Percentiles rank a stretch among this genome's conserved stretches.
Evolutionary conservation across 495 filamentous ascomycete species (phyloP).

Genomic region (Trichocladium uniseriatum): DNA sequence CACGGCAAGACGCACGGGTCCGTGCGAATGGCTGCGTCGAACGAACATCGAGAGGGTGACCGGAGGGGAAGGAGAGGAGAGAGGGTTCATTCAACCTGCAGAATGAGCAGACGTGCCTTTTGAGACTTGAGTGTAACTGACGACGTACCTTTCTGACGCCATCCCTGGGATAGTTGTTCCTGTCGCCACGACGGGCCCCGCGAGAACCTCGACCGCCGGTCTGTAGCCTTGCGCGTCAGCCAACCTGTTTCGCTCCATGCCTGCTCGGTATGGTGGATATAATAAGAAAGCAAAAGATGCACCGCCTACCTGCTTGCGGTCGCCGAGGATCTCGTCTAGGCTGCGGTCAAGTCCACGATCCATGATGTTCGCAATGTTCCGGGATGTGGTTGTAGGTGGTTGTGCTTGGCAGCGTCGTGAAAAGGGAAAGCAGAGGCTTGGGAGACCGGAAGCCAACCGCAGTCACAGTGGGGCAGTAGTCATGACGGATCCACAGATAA

Average conservation of each 20-base stretch:
- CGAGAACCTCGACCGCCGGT: constrained; percentile 15
- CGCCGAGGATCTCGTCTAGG: constrained; percentile 76
- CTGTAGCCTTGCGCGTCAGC: constrained; percentile 11
- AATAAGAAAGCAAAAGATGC: not conserved
- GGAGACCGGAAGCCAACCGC: not conserved
- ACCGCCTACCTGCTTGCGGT: constrained; percentile 53
- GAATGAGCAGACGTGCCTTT: constrained; percentile 2
- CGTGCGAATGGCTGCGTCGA: constrained; percentile 23
- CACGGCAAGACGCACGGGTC: constrained; percentile 3
- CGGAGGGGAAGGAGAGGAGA: constrained; percentile 1
- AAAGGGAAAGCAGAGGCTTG: not conserved
- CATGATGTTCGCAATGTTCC: constrained; percentile 7
- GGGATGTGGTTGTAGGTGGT: not conserved
- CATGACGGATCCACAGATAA: no score
- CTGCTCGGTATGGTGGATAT: not conserved
- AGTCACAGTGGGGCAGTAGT: not conserved
- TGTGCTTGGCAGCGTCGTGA: not conserved
- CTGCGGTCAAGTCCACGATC: constrained; percentile 54
- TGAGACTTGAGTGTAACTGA: not conserved
- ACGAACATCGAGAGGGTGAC: constrained; percentile 2
- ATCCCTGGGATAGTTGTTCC: constrained; percentile 56
- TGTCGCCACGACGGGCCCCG: constrained; percentile 39
- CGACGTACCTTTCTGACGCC: constrained; percentile 69
- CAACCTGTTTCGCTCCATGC: not conserved
- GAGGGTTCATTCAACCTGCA: constrained; percentile 29